Percentiles rank a stretch among this genome's conserved stretches.
These are phyloP conservation scores for Pseudogymnoascus sp. DNA, from an alignment of 2,329 filamentous ascomycete species.

Conservation along the genomic window DNA sequence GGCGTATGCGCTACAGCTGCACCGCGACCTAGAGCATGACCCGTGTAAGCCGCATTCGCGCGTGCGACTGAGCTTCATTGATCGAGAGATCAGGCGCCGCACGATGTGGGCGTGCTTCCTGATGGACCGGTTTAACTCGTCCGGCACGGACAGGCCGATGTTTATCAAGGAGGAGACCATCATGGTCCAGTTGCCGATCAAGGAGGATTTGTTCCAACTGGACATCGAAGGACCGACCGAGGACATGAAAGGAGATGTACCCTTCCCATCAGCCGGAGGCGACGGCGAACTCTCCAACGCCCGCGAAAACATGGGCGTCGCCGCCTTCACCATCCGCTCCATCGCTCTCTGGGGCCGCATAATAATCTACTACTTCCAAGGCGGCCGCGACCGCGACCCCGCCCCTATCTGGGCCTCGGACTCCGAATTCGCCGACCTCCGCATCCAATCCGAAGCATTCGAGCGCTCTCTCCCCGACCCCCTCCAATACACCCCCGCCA, in stretches of 20 bases:
- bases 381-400: slow-evolving; percentile 72
- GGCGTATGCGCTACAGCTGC: slow-evolving; percentile 91
- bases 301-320: slow-evolving; percentile 85
- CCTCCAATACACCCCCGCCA: slow-evolving; percentile 72
- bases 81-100: slow-evolving; percentile 83
- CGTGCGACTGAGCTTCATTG: slow-evolving; percentile 74
- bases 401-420: slow-evolving; percentile 74
- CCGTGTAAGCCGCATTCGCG: slow-evolving; percentile 50
- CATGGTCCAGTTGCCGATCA: slow-evolving; percentile 83
- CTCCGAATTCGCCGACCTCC: slow-evolving; percentile 69
- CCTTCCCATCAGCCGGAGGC: slow-evolving; percentile 55
- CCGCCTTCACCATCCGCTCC: slow-evolving; percentile 79
- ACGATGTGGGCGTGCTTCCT: slow-evolving; percentile 98
- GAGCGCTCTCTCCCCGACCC: slow-evolving; percentile 60
- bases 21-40: slow-evolving; percentile 83
- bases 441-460: slow-evolving; percentile 66
- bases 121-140: slow-evolving; percentile 97
- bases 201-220: slow-evolving; percentile 82
- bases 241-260: slow-evolving; percentile 65
- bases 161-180: slow-evolving; percentile 87
- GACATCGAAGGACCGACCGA: slow-evolving; percentile 88
- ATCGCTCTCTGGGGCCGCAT: slow-evolving; percentile 87
- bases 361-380: slow-evolving; percentile 84
- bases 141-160: slow-evolving; percentile 83
- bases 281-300: slow-evolving; percentile 60